phyloP scores from a whole-genome alignment of 139 green algal genomes.

The Protoeuglena noctilucae region DNA sequence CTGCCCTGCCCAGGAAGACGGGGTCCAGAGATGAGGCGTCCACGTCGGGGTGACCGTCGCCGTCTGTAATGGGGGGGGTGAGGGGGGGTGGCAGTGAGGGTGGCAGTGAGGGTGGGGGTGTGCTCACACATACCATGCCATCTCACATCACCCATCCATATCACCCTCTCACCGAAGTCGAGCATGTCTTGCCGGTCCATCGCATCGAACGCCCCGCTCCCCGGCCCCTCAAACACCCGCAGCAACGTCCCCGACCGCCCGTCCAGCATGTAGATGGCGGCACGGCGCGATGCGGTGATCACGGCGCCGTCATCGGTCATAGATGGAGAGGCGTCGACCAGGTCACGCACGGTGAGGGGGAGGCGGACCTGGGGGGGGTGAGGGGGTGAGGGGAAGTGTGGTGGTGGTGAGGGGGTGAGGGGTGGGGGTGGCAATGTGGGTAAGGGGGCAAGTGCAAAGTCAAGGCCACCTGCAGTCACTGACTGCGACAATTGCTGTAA shows the following conservation, averaged over 20 bases:
- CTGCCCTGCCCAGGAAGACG: slow-evolving; percentile 44
- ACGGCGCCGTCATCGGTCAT: slow-evolving; percentile 61
- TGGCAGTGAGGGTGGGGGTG: no score
- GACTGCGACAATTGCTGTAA: no score
- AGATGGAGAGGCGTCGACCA: slow-evolving; percentile 64
- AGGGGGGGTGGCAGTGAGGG: no score
- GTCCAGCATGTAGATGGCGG: slow-evolving; percentile 64
- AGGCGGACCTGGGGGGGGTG: slow-evolving; percentile 16
- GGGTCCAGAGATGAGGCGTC: slow-evolving; percentile 4
- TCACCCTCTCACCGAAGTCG: neutral
- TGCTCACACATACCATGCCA: no score
- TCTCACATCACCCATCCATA: no score
- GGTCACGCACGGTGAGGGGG: slow-evolving; percentile 55
- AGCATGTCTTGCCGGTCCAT: slow-evolving; percentile 7
- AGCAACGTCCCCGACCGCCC: slow-evolving; percentile 34
- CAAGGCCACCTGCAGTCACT: no score
- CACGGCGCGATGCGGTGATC: slow-evolving; percentile 51
- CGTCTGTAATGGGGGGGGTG: no score
- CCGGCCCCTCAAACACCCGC: neutral
- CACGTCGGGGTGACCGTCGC: neutral
- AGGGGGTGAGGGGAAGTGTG: no score
- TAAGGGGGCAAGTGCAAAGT: no score
- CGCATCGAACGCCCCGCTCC: neutral
- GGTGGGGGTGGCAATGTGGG: no score
- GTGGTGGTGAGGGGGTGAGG: no score